Evolutionary conservation across 2,329 filamentous ascomycete genomes (phyloP).

Genomic region (Pseudogymnoascus sp.): DNA sequence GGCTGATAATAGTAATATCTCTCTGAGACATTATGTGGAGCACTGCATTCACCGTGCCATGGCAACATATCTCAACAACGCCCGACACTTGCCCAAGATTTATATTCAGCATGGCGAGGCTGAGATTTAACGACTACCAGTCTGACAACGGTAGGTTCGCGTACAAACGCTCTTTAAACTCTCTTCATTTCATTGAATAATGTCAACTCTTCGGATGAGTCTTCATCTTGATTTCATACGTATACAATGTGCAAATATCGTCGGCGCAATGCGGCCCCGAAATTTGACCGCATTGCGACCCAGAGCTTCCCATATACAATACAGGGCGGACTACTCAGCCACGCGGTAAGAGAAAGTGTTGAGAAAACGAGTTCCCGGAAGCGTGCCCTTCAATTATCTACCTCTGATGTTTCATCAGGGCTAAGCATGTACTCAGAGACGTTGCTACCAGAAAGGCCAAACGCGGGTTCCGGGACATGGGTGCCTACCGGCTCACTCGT

Average conservation of each 20-base stretch:
- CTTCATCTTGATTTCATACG: not conserved
- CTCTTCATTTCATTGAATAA: not conserved
- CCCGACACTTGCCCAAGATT: not conserved
- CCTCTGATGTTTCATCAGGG: not conserved
- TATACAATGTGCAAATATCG: not conserved
- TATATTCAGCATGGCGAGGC: not conserved
- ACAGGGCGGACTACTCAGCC: not conserved
- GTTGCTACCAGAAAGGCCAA: not conserved
- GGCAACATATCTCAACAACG: not conserved
- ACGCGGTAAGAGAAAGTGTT: not conserved
- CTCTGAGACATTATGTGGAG: not conserved
- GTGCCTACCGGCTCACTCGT: not conserved
- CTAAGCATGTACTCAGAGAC: not conserved
- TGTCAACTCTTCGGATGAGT: not conserved
- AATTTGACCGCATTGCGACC: not conserved
- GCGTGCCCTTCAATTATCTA: not conserved
- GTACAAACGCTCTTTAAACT: not conserved
- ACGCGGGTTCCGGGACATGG: not conserved
- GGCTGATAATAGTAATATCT: not conserved
- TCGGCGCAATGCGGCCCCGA: not conserved
- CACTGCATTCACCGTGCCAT: not conserved
- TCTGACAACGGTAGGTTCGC: not conserved
- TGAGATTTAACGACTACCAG: not conserved
- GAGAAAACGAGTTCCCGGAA: too few relatives aligned
- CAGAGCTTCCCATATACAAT: not conserved